Conservation (phyloP, 1,139 yeast genomes). For the Pichia norvegensis region DNA sequence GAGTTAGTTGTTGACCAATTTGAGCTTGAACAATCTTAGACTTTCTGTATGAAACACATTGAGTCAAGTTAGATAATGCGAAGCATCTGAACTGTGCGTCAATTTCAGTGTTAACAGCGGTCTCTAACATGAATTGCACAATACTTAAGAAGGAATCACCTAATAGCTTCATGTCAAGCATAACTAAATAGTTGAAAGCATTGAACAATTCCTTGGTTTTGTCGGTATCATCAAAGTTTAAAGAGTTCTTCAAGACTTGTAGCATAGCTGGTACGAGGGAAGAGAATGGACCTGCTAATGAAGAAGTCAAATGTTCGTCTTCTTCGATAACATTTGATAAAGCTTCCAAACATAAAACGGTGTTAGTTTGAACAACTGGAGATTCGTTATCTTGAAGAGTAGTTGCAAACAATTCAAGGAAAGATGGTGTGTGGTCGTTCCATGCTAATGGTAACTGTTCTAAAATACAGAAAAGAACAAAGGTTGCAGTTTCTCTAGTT, state of each 20-base stretch:
- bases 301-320: slow-evolving; percentile 38
- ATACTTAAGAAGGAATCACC: slow-evolving; percentile 70
- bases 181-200: slow-evolving; percentile 72
- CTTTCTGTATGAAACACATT: slow-evolving; percentile 67
- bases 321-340: slow-evolving; percentile 59
- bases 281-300: slow-evolving; percentile 52
- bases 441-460: slow-evolving; percentile 68
- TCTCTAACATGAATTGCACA: slow-evolving; percentile 66
- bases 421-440: slow-evolving; percentile 54
- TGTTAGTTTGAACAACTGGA: slow-evolving; percentile 69
- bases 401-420: slow-evolving; percentile 57
- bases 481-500: slow-evolving; percentile 79
- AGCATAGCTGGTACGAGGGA: slow-evolving; percentile 74
- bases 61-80: slow-evolving; percentile 78
- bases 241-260: slow-evolving; percentile 68
- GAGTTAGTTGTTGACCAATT: slow-evolving; percentile 73
- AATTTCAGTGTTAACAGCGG: slow-evolving; percentile 56
- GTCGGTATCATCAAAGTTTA: slow-evolving; percentile 62
- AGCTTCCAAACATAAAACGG: slow-evolving; percentile 76
- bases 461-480: slow-evolving; percentile 65
- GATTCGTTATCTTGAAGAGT: slow-evolving; percentile 65
- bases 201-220: slow-evolving; percentile 73
- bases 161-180: slow-evolving; percentile 67
- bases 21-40: slow-evolving; percentile 57
- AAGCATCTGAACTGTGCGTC: slow-evolving; percentile 80